Percentiles rank a stretch among this genome's conserved stretches.
phyloP scores from a whole-genome alignment of 495 filamentous ascomycete genomes.

The Haplographium delicatum region DNA sequence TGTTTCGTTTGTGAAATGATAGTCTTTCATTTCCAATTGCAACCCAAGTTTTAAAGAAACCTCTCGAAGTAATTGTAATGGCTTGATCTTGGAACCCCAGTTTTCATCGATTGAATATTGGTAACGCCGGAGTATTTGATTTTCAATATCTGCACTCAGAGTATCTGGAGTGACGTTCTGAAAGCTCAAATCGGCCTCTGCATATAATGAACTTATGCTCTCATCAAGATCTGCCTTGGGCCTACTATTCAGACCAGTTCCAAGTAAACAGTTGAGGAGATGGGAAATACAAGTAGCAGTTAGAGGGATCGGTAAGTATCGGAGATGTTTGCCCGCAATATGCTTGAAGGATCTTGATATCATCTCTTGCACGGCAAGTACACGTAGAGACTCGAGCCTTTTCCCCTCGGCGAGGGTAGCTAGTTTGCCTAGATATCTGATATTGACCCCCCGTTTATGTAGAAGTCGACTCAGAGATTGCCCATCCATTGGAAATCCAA shows the following conservation, averaged over 20 bases:
- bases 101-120: constrained; percentile 63
- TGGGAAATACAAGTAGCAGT: constrained; percentile 74
- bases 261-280: constrained; percentile 91
- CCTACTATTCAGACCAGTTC: constrained; percentile 65
- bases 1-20: constrained; percentile 54
- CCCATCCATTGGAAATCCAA: constrained; percentile 98
- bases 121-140: constrained; percentile 68
- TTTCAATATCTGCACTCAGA: constrained; percentile 63
- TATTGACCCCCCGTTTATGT: constrained; percentile 96
- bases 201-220: constrained; percentile 65
- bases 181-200: constrained; percentile 78
- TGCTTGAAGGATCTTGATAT: constrained; percentile 93
- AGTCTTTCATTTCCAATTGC: constrained; percentile 80
- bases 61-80: constrained; percentile 83
- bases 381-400: constrained; percentile 69
- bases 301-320: constrained; percentile 72
- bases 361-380: constrained; percentile 85
- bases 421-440: constrained; percentile 87
- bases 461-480: constrained; percentile 80
- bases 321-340: constrained; percentile 70
- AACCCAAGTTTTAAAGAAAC: constrained; percentile 85
- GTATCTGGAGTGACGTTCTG: constrained; percentile 67
- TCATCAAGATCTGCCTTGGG: constrained; percentile 76
- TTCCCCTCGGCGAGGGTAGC: constrained; percentile 62
- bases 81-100: constrained; percentile 62